These are phyloP conservation scores for Oryza meridionalis DNA, from an alignment of 176 grass and related monocot genomes.

Conservation along the genomic window DNA sequence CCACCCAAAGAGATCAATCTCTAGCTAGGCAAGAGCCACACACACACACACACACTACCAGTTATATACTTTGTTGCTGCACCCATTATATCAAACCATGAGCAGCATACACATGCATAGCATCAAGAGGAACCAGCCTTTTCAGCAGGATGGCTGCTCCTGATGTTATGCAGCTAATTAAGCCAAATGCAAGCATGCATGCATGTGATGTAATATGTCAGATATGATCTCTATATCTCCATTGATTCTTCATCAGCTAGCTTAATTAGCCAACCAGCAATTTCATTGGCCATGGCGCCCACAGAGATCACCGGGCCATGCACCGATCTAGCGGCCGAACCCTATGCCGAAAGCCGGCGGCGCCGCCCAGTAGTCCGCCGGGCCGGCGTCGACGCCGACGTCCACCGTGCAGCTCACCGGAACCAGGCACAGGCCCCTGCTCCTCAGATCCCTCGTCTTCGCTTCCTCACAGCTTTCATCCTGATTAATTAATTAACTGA, in stretches of 20 bases:
- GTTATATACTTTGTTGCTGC: slow-evolving; percentile 16
- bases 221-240: neutral
- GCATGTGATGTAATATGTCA: neutral
- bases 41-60: slow-evolving; percentile 12
- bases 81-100: neutral
- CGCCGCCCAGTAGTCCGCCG: slow-evolving; percentile 70
- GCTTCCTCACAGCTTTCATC: slow-evolving; percentile 44
- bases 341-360: slow-evolving; percentile 59
- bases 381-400: slow-evolving; percentile 50
- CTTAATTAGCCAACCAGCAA: no score
- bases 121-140: slow-evolving; percentile 85
- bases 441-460: slow-evolving; percentile 77
- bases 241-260: neutral
- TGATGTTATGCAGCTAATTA: slow-evolving; percentile 52
- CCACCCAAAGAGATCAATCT: slow-evolving; percentile 8
- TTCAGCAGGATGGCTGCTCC: slow-evolving; percentile 68
- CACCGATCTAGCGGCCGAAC: slow-evolving; percentile 49
- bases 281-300: neutral
- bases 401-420: slow-evolving; percentile 75
- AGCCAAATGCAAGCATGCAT: neutral
- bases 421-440: slow-evolving; percentile 85
- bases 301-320: neutral
- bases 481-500: slow-evolving; percentile 20
- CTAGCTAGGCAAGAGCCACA: slow-evolving; percentile 23
- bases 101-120: slow-evolving; percentile 39